phyloP scores from a whole-genome alignment of 2,329 filamentous ascomycete species.

The Graphilbum fragrans region DNA sequence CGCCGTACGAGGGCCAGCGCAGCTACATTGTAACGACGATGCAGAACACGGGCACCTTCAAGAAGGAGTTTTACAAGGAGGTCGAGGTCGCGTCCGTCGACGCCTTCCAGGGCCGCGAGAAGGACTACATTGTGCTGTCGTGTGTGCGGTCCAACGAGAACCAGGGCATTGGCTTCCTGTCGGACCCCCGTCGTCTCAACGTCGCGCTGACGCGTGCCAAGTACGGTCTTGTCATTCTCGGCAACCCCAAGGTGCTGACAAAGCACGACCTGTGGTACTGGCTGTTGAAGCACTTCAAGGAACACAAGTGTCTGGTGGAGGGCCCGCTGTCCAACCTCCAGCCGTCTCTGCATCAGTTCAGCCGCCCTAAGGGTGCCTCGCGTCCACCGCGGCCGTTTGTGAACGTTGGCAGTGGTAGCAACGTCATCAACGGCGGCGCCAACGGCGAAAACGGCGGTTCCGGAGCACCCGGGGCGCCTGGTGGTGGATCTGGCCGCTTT shows the following conservation, averaged over 20 bases:
- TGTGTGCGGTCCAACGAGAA: constrained; percentile 98
- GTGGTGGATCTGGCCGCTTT: constrained; percentile 2
- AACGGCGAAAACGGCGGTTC: constrained; percentile 3
- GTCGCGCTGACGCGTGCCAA: constrained; percentile 95
- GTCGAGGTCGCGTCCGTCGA: constrained; percentile 97
- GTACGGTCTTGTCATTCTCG: constrained; percentile 90
- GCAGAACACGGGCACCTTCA: constrained; percentile 94
- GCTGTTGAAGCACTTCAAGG: constrained; percentile 90
- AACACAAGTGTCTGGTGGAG: constrained; percentile 89
- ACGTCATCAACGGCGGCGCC: constrained; percentile 46
- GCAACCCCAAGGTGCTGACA: constrained; percentile 92
- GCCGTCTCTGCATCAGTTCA: constrained; percentile 88
- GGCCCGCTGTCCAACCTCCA: constrained; percentile 94
- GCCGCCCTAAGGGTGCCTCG: constrained; percentile 83
- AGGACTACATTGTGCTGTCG: constrained; percentile 96
- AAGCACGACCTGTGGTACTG: constrained; percentile 99
- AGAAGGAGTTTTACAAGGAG: constrained; percentile 97
- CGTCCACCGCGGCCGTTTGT: constrained; percentile 80
- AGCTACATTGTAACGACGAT: constrained; percentile 99
- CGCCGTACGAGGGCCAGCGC: constrained; percentile 94
- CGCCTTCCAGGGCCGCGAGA: constrained; percentile 96
- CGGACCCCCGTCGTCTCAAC: constrained; percentile 91
- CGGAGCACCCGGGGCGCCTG: background rate
- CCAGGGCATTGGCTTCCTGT: constrained; percentile 97
- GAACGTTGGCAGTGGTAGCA: constrained; percentile 15